Evolutionary conservation across 768 basidiomycete genomes (phyloP).

Genomic region (Cystofilobasidium bisporidii): DNA sequence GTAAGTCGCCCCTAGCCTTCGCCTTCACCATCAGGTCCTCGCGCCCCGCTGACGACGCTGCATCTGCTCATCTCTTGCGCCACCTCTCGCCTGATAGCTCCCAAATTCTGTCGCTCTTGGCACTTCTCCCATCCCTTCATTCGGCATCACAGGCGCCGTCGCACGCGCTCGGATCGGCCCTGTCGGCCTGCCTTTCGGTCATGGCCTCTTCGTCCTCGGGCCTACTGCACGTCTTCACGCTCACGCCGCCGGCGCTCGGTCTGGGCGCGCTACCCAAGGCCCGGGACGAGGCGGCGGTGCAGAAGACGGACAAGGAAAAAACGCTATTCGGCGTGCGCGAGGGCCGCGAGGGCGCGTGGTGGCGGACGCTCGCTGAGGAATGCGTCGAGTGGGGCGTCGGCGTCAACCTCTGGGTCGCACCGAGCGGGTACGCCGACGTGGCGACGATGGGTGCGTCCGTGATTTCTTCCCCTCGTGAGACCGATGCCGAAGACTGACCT

Average conservation of each 20-base stretch:
- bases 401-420: conserved; percentile 78
- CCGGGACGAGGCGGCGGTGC: conserved; percentile 54
- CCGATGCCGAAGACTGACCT: too few relatives aligned
- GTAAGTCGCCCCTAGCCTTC: not conserved
- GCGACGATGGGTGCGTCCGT: conserved; percentile 68
- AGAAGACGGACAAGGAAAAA: conserved; percentile 79
- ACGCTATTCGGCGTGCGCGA: conserved; percentile 63
- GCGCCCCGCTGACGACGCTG: too few relatives aligned
- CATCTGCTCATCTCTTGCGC: too few relatives aligned
- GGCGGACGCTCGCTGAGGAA: conserved; percentile 76
- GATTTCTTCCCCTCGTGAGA: too few relatives aligned
- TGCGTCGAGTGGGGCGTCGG: conserved; percentile 83
- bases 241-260: conserved; percentile 35
- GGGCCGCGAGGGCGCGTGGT: conserved; percentile 48
- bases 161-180: conserved; percentile 66
- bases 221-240: conserved; percentile 35
- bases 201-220: conserved; percentile 41
- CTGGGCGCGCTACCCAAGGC: conserved; percentile 40
- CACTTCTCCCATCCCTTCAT: conserved; percentile 47
- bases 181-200: conserved; percentile 61
- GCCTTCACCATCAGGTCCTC: not conserved
- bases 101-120: conserved; percentile 44
- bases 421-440: conserved; percentile 68
- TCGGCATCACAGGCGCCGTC: conserved; percentile 31
- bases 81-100: not conserved